Evolutionary conservation across 345 rosid genomes (phyloP), one percentile per base, ranked within the genome.

Genomic region (Brassica rapa): DNA sequence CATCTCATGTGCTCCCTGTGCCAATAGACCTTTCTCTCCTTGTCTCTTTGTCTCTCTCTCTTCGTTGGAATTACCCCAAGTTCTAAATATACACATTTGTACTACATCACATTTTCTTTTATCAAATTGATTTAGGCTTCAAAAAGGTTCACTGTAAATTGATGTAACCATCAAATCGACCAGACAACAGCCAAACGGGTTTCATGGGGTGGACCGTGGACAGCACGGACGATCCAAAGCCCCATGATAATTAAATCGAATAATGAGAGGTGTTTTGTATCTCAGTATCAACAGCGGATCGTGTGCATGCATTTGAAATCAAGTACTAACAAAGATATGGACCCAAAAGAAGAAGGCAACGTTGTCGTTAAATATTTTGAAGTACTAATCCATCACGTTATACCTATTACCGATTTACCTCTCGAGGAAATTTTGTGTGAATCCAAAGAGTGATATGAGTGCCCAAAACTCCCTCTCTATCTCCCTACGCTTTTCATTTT

Each of bases 1-100:
- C 74, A 70, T 24, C 71, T 64, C 76, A 77, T 77, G 81, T 77
- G 71, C 75, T 62, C 75, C 10, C 70, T 35, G 23, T 53, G 35
- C 43, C 32, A 33, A 77, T 37, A 51, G 10, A 63, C 65, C 57
- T 32, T 63, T 8, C 32, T 64, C 66, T 71, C 27, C 24, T 70
- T 77, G 81, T 64, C 70, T 62, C 39, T 49, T 70, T 77, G 69
- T 49, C 11, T 62, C 76, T 4, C 65, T 62, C 76, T 4, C 59
- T 63, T 70, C 70, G 16, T 35, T 77, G 75, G 75, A 77, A 7
- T 53, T 62, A 69, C 75, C 68, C 68, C 53, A 77, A 63, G 16
- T 29, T 11, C 51, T 23, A n/a, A 0, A 11, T 10, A 57, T 46
- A 46, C 5, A 49, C 66, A 62, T 62, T 62, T 62, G 23, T 27